Evolutionary conservation across 768 basidiomycete species (phyloP).

Genomic region (Pleurotus citrinopileatus): DNA sequence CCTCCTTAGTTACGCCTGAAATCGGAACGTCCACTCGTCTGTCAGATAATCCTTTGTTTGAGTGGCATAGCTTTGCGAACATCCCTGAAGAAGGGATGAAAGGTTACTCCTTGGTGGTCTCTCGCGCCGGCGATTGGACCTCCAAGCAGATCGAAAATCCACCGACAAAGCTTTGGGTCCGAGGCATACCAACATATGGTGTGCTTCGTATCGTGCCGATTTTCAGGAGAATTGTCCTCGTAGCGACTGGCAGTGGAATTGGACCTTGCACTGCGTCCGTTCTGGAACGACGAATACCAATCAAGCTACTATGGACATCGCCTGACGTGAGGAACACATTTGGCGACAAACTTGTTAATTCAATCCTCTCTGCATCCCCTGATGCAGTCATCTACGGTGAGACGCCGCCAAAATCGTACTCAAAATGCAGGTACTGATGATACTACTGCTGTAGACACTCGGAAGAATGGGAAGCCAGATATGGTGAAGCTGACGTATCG

Average conservation of each 20-base stretch:
- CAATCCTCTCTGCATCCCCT: constrained; percentile 35
- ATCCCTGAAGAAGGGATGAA: constrained; percentile 24
- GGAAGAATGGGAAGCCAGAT: constrained; percentile 35
- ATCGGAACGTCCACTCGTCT: constrained; percentile 8
- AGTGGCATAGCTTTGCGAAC: constrained; percentile 41
- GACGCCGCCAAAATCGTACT: background rate
- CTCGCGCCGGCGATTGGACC: constrained; percentile 59
- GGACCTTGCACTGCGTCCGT: constrained; percentile 41
- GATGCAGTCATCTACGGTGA: constrained; percentile 33
- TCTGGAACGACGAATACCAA: constrained; percentile 31
- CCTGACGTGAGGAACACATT: constrained; percentile 38
- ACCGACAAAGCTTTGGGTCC: constrained; percentile 51
- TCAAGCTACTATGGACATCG: constrained; percentile 39
- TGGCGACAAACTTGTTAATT: constrained; percentile 35
- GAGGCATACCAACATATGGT: constrained; percentile 49
- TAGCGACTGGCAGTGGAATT: constrained; percentile 54
- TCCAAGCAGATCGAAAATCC: constrained; percentile 43
- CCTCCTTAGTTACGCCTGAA: constrained; percentile 30
- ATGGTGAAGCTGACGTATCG: constrained; percentile 37
- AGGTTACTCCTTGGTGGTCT: constrained; percentile 51
- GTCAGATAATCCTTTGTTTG: constrained; percentile 27
- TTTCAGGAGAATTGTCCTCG: constrained; percentile 49
- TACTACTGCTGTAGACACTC: constrained; percentile 26
- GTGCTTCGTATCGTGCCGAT: constrained; percentile 46
- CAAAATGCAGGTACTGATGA: background rate